phyloP scores from a whole-genome alignment of 768 basidiomycete species.

The Auriculariales sp. region DNA sequence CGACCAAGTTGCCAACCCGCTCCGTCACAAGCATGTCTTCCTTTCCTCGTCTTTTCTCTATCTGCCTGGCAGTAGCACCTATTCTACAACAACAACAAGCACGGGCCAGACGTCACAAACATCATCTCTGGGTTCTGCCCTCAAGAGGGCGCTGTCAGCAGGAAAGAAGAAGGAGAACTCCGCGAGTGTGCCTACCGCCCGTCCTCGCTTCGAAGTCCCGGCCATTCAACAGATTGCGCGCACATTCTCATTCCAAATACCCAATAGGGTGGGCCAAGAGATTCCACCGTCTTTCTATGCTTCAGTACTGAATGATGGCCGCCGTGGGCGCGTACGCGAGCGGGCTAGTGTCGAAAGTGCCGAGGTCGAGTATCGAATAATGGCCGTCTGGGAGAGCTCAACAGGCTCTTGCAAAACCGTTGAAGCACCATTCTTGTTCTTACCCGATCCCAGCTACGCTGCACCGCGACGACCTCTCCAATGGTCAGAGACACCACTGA shows the following conservation, averaged over 20 bases:
- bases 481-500: not conserved
- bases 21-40: not conserved
- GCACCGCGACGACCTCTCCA: not conserved
- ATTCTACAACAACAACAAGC: not conserved
- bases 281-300: not conserved
- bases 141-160: not conserved
- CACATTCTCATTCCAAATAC: not conserved
- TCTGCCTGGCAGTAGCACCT: not conserved
- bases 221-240: not conserved
- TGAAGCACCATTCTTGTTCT: not conserved
- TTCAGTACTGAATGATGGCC: not conserved
- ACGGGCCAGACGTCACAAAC: not conserved
- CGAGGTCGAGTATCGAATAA: not conserved
- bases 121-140: not conserved
- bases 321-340: not conserved
- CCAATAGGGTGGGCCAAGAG: not conserved
- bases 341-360: not conserved
- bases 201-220: too few relatives aligned
- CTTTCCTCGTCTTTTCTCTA: not conserved
- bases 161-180: not conserved
- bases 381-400: not conserved
- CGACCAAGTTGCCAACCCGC: not conserved
- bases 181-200: not conserved
- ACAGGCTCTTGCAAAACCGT: not conserved
- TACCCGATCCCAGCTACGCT: not conserved